Percentiles rank a stretch among this genome's conserved stretches.
Conservation (phyloP, 495 filamentous ascomycete species). For the Aspergillus heteromorphus region DNA sequence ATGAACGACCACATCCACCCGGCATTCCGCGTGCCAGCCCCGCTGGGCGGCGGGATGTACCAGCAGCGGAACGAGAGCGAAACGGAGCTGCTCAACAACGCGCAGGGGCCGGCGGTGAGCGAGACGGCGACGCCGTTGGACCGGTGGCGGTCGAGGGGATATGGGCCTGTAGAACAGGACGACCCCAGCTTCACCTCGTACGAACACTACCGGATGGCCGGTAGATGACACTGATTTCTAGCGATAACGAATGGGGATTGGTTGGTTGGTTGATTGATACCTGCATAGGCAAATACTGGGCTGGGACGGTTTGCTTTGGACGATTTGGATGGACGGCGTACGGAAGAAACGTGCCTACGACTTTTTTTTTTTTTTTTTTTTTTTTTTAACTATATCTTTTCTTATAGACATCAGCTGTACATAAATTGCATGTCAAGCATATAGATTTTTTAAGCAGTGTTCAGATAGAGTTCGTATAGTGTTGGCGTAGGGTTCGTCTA, state of each 20-base stretch:
- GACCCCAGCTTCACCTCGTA: conserved; percentile 34
- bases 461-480: too few relatives aligned
- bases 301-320: too few relatives aligned
- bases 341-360: conserved; percentile 1
- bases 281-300: too few relatives aligned
- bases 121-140: conserved; percentile 27
- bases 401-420: not conserved
- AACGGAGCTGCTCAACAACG: conserved; percentile 36
- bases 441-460: too few relatives aligned
- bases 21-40: conserved; percentile 30
- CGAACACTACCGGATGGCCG: conserved; percentile 33
- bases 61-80: conserved; percentile 42
- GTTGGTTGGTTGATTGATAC: too few relatives aligned
- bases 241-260: not conserved
- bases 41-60: conserved; percentile 25
- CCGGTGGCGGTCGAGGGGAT: conserved; percentile 45
- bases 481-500: too few relatives aligned
- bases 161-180: conserved; percentile 43
- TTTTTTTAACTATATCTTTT: too few relatives aligned
- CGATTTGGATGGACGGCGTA: conserved; percentile 5
- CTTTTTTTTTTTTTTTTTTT: not conserved
- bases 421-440: not conserved
- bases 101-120: conserved; percentile 31
- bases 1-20: conserved; percentile 26
- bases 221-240: conserved; percentile 11